A percentile compares a stretch with the other conserved stretches of the same genome.
These are phyloP conservation scores for Xylariaceae sp. DNA, from an alignment of 2,329 filamentous ascomycete genomes.

Conservation along the genomic window DNA sequence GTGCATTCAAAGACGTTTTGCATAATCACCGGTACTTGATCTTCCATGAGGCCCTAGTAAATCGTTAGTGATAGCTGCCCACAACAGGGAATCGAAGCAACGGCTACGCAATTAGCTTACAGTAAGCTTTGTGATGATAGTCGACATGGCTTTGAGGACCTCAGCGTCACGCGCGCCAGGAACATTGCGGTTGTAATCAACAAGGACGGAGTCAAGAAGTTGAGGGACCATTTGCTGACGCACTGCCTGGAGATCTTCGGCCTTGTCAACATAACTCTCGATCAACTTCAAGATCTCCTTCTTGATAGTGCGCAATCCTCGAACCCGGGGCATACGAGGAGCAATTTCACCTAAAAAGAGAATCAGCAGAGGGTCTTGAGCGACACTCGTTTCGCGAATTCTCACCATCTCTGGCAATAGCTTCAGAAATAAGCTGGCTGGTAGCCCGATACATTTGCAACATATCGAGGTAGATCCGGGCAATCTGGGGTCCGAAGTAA, in stretches of 20 bases:
- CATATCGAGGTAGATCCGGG: slow-evolving; percentile 97
- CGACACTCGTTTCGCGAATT: neutral
- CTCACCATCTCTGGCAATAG: slow-evolving; percentile 76
- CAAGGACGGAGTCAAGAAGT: slow-evolving; percentile 83
- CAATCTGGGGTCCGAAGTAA: slow-evolving; percentile 98
- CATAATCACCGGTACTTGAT: slow-evolving; percentile 96
- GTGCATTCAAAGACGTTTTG: slow-evolving; percentile 98
- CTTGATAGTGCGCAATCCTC: slow-evolving; percentile 94
- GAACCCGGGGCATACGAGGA: slow-evolving; percentile 94
- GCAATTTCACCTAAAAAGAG: slow-evolving; percentile 67
- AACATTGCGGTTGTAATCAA: slow-evolving; percentile 97
- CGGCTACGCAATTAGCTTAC: slow-evolving; percentile 51
- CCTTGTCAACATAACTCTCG: slow-evolving; percentile 96
- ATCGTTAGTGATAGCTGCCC: slow-evolving; percentile 14
- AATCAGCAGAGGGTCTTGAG: slow-evolving; percentile 32
- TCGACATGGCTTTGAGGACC: slow-evolving; percentile 95
- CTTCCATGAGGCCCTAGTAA: slow-evolving; percentile 82
- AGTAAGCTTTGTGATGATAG: slow-evolving; percentile 92
- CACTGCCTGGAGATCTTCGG: slow-evolving; percentile 90
- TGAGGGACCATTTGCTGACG: slow-evolving; percentile 94
- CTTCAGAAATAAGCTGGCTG: slow-evolving; percentile 92
- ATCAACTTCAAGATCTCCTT: slow-evolving; percentile 99
- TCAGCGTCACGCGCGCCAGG: slow-evolving; percentile 93
- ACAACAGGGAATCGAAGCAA: slow-evolving; percentile 29
- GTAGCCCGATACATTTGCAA: slow-evolving; percentile 97